Percentiles rank a stretch among this genome's conserved stretches.
phyloP scores from a whole-genome alignment of 73 alveolate genomes.

The Strombidium stylifer region DNA sequence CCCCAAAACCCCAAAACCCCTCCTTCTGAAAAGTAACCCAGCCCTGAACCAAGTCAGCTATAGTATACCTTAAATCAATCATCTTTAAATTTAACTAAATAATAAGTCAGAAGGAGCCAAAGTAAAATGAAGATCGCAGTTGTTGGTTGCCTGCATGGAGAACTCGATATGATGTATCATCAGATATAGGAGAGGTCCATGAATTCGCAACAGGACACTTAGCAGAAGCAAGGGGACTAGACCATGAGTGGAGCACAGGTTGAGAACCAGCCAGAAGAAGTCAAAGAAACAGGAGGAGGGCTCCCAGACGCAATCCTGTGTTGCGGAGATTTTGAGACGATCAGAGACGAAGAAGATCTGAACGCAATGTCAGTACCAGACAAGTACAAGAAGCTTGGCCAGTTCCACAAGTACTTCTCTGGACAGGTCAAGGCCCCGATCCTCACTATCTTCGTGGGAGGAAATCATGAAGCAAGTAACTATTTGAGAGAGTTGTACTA shows the following conservation, averaged over 20 bases:
- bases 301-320: slow-evolving; percentile 41
- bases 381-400: slow-evolving; percentile 69
- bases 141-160: slow-evolving; percentile 81
- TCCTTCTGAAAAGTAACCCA: no score
- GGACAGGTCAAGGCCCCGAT: slow-evolving; percentile 72
- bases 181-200: no score
- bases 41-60: no score
- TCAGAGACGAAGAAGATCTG: slow-evolving; percentile 68
- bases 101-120: background rate
- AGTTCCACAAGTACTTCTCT: slow-evolving; percentile 62
- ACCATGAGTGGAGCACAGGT: background rate
- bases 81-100: no score
- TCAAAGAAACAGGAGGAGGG: background rate
- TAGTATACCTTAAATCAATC: no score
- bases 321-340: slow-evolving; percentile 80
- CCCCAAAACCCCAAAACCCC: no score
- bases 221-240: no score
- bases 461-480: slow-evolving; percentile 97
- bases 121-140: slow-evolving; percentile 60
- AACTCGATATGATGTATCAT: slow-evolving; percentile 58
- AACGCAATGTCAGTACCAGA: slow-evolving; percentile 67
- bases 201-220: no score
- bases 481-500: slow-evolving; percentile 80
- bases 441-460: slow-evolving; percentile 93
- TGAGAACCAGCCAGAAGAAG: background rate